Evolutionary conservation across 2,329 filamentous ascomycete species (phyloP).

Genomic region (Beauveria varroae): DNA sequence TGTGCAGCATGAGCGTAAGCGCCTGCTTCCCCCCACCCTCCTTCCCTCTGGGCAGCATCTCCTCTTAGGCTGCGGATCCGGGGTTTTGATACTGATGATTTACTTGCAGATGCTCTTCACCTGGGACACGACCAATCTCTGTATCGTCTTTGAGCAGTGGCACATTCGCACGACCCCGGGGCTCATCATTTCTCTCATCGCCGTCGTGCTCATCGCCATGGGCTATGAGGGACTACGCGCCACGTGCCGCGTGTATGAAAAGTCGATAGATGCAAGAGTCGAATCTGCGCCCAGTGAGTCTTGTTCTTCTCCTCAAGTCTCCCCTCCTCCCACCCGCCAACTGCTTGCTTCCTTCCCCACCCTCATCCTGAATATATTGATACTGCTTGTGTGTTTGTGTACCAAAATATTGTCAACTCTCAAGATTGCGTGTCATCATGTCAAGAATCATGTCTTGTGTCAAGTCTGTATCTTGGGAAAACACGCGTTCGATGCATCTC

Average conservation of each 20-base stretch:
- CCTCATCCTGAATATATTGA: background rate
- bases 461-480: background rate
- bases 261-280: constrained; percentile 38
- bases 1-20: constrained; percentile 83
- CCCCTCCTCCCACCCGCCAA: background rate
- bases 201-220: constrained; percentile 75
- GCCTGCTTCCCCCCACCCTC: constrained; percentile 26
- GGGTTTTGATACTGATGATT: background rate
- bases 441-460: background rate
- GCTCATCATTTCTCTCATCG: constrained; percentile 74
- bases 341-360: background rate
- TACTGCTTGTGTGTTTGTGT: background rate
- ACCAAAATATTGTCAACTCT: background rate
- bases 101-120: constrained; percentile 84
- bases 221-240: constrained; percentile 88
- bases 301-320: constrained; percentile 11
- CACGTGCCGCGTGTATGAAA: constrained; percentile 69
- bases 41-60: background rate
- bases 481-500: background rate
- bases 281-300: constrained; percentile 47
- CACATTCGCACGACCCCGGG: constrained; percentile 67
- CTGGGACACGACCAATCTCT: constrained; percentile 88
- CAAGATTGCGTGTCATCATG: background rate
- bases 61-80: background rate
- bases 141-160: constrained; percentile 92